Evolutionary conservation across 2,329 filamentous ascomycete species (phyloP).

Genomic region (Monilinia fructigena): DNA sequence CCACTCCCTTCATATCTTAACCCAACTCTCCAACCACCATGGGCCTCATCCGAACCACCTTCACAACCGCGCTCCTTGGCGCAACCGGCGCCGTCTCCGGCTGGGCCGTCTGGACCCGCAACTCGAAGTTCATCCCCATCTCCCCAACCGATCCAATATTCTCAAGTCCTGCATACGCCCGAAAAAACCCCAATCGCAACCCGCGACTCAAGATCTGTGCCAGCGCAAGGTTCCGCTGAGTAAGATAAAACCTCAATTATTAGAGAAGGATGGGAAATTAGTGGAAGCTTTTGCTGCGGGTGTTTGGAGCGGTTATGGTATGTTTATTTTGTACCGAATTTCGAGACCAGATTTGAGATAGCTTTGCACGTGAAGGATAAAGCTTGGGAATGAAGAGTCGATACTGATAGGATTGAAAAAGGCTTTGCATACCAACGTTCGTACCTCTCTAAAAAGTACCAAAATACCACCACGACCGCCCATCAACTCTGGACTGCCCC

Average conservation of each 20-base stretch:
- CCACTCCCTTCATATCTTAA: not conserved
- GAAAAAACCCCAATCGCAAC: slow-evolving; percentile 62
- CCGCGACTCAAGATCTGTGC: slow-evolving; percentile 62
- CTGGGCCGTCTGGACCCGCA: slow-evolving; percentile 32
- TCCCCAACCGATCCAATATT: slow-evolving; percentile 61
- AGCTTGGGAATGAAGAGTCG: not conserved
- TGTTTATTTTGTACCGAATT: slow-evolving; percentile 33
- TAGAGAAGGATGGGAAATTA: slow-evolving; percentile 66
- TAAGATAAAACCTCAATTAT: slow-evolving; percentile 63
- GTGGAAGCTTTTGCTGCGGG: slow-evolving; percentile 37
- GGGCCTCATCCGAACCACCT: slow-evolving; percentile 29
- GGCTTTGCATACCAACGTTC: slow-evolving; percentile 56
- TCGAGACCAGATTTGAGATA: not conserved
- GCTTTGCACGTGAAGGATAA: not conserved
- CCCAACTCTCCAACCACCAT: slow-evolving; percentile 22
- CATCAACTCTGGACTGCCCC: slow-evolving; percentile 60
- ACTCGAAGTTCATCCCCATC: slow-evolving; percentile 50
- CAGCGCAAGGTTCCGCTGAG: slow-evolving; percentile 60
- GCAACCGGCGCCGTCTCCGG: slow-evolving; percentile 29
- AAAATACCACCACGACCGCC: slow-evolving; percentile 51
- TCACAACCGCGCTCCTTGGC: slow-evolving; percentile 31
- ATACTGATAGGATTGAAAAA: slow-evolving; percentile 23
- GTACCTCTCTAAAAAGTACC: slow-evolving; percentile 59
- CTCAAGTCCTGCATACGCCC: slow-evolving; percentile 54
- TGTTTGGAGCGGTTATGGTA: slow-evolving; percentile 48